Percentiles rank a stretch among this genome's conserved stretches.
Conservation (phyloP, 2,329 filamentous ascomycete genomes). For the Diplodia scrobiculata region DNA sequence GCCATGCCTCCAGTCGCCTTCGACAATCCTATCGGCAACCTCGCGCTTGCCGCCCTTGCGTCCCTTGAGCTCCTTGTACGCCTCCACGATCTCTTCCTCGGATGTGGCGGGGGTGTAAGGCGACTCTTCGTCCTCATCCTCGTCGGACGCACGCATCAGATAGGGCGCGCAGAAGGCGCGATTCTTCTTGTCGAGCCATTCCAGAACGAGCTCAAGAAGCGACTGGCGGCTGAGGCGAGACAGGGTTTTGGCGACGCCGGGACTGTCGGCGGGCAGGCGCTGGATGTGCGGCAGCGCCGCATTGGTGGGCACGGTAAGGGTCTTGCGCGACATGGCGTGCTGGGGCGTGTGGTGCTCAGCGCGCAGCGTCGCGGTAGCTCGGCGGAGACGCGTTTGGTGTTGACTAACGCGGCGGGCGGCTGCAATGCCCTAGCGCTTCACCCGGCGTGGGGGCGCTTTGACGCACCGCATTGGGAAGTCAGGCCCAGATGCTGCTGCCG, state of each 20-base stretch:
- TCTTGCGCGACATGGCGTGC: conserved; percentile 28
- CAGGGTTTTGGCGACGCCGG: conserved; percentile 66
- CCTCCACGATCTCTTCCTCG: conserved; percentile 65
- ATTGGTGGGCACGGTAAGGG: conserved; percentile 68
- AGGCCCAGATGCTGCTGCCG: not conserved
- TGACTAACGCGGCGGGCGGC: conserved; percentile 20
- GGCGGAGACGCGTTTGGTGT: conserved; percentile 27
- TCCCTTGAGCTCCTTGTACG: conserved; percentile 43
- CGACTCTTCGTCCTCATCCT: conserved; percentile 58
- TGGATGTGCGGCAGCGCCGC: conserved; percentile 71
- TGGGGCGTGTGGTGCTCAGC: conserved; percentile 2
- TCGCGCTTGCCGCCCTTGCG: conserved; percentile 57
- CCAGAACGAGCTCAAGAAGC: conserved; percentile 69
- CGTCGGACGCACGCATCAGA: conserved; percentile 51
- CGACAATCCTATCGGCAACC: conserved; percentile 58
- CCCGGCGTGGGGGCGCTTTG: conserved; percentile 13
- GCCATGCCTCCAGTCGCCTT: conserved; percentile 60
- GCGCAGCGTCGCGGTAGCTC: conserved; percentile 21
- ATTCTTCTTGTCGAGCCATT: conserved; percentile 74
- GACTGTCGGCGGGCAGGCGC: conserved; percentile 66
- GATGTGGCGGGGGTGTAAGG: conserved; percentile 69
- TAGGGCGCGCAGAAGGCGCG: conserved; percentile 62
- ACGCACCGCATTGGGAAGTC: not conserved
- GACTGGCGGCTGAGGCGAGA: conserved; percentile 70
- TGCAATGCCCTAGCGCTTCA: not conserved